Base-by-base conservation (phyloP, 176 grass and related monocot species). In the Zoysia japonica region DNA sequence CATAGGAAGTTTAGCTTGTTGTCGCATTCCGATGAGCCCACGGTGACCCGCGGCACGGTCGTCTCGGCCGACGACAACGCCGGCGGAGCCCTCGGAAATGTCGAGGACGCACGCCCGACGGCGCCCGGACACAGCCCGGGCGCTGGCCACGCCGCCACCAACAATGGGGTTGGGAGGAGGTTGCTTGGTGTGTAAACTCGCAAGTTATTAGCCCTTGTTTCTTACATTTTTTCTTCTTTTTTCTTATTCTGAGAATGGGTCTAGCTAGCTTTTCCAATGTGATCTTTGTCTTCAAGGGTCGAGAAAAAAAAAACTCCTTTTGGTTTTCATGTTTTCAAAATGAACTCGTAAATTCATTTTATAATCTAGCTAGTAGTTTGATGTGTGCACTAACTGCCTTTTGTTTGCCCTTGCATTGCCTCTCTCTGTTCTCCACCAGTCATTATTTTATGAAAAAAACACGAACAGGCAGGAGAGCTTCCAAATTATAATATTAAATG, bases 111-210 rank as follows among this genome's bases (percentile, higher is more conserved):
- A 9, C 72, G 85, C 8, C 72, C 78, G 10, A 87, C 85, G 11
- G 28, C 36, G 11, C 79, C 72, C 2, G 66, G 72, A 6, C 72
- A 87, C 48, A 82, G 85, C 65, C 72, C 85, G 5, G 78, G 78
- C 49, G 78, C 78, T 3, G 85, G 78, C 11, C 85, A 87, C 17
- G 78, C 56, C 47, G 55, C 74, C 72, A 65, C 65, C 40, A 76
- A 76, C 40, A 87, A 56, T 48, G 71, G 64, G 10, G 55, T 81
- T 70, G 85, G 78, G 71, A 81, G 78, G 72, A 86, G 46, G 78
- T 51, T 81, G 71, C 71, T 81, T 76, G 78, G 15, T 76, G 62
- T 86, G 62, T 28, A 28, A 59, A 48, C 8, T 68, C 61, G 5
- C 5, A 69, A 50, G 17, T 75, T 15, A 19, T 75, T 14, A 37